phyloP scores from a whole-genome alignment of 768 basidiomycete genomes.

The Amanita pseudoporphyria region DNA sequence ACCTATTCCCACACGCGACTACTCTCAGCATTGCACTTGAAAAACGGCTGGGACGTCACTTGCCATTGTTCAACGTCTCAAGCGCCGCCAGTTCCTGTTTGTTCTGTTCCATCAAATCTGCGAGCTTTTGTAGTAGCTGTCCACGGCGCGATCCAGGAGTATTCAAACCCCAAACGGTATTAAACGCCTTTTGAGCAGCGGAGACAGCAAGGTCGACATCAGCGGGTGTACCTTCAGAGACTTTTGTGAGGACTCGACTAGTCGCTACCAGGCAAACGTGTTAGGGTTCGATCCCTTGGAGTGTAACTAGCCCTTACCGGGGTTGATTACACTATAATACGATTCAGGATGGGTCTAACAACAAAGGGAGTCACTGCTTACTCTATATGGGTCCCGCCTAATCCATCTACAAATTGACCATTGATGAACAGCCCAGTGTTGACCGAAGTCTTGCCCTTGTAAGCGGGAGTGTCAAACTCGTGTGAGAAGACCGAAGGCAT shows the following conservation, averaged over 20 bases:
- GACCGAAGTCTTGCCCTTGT: constrained; percentile 13
- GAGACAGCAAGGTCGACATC: constrained; percentile 74
- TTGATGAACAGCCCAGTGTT: constrained; percentile 13
- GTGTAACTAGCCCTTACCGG: constrained; percentile 26
- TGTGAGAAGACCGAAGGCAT: constrained; percentile 17
- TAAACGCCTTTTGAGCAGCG: constrained; percentile 46
- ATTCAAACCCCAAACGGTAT: constrained; percentile 65
- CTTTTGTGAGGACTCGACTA: constrained; percentile 48
- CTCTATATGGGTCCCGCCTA: background rate
- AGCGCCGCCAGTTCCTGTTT: constrained; percentile 59
- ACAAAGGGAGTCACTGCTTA: background rate
- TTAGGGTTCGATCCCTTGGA: background rate
- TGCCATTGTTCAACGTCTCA: constrained; percentile 68
- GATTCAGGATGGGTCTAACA: background rate
- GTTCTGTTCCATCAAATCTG: constrained; percentile 52
- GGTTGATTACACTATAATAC: constrained; percentile 45
- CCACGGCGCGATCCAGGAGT: constrained; percentile 43
- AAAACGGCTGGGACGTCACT: constrained; percentile 40
- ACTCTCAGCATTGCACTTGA: constrained; percentile 38
- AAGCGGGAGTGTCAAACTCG: constrained; percentile 13
- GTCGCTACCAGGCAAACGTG: constrained; percentile 34
- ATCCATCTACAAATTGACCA: background rate
- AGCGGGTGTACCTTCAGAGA: constrained; percentile 49
- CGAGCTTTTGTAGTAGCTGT: constrained; percentile 51
- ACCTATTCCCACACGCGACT: too few species aligned